Base-by-base conservation (phyloP, 2,329 filamentous ascomycete species). In the Cladophialophora psammophila region DNA sequence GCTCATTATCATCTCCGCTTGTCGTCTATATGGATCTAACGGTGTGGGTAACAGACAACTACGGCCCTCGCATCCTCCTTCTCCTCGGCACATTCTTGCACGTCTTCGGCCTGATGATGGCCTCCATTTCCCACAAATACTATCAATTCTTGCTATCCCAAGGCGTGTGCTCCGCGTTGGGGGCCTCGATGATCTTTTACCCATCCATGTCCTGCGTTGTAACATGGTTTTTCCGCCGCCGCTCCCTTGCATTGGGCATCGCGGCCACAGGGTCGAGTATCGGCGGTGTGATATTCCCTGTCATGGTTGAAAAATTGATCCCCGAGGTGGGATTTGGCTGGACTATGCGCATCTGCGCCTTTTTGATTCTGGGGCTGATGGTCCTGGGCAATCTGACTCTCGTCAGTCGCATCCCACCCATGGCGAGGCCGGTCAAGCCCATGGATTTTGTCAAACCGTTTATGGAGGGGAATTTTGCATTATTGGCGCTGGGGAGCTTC, bases 251-350 rank as follows among this genome's bases (percentile, higher is more conserved):
- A 8, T 80, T 86, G 10, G 86, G 86, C 12, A 78, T 88, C 70
- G 80, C 83, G 70, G 82, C 84, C 2, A 80, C 83, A 4, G 86
- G 86, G 4, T 85, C 84, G 0, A 85, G 82, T 4, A 70, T 87
- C 4, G 86, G 86, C 2, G 86, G 86, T 3, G 84, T 90, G 26
- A 83, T 89, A 40, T 83, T 88, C 60, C 87, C 88, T 0, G 87
- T 89, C 72, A 87, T 90, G 84, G 82, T 88, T 8, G 76, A 82
- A 0, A 81, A 82, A 36, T 75, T 90, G 15, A 84, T 89, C 45
- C 80, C 80, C 0, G 34, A 80, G 57, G 78, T 88, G 65, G 85
- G 86, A 36, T 85, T 87, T 72, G 75, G 79, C 36, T 89, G 86
- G 88, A 78, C 84, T 0, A 86, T 89, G 80, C 81, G 86, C 12